phyloP scores from a whole-genome alignment of 371 early-diverging fungal species.

The Saksenaea vasiformis region DNA sequence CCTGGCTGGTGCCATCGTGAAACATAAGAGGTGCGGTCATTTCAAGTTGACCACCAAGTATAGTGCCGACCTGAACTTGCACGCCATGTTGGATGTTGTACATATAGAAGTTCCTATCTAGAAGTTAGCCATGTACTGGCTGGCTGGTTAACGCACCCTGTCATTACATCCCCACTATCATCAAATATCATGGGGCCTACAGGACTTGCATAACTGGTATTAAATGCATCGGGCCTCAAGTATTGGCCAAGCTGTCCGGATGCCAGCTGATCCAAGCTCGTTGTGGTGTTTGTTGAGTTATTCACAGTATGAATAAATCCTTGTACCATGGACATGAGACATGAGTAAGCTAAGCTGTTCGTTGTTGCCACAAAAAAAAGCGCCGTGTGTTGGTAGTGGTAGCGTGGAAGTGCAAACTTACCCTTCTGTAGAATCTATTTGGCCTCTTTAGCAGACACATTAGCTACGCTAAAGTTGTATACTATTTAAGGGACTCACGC shows the following conservation, averaged over 20 bases:
- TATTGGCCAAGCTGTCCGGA: slow-evolving; percentile 16
- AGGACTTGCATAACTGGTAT: slow-evolving; percentile 39
- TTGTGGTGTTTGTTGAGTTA: slow-evolving; percentile 15
- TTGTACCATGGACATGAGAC: slow-evolving; percentile 37
- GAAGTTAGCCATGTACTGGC: neutral
- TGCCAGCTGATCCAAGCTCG: slow-evolving; percentile 24
- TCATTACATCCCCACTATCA: slow-evolving; percentile 31
- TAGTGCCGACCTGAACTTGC: slow-evolving; percentile 29
- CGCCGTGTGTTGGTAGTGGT: neutral
- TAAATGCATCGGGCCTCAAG: slow-evolving; percentile 30
- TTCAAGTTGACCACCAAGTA: slow-evolving; percentile 32
- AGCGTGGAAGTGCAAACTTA: slow-evolving; percentile 10
- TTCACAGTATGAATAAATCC: slow-evolving; percentile 19
- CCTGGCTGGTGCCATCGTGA: slow-evolving; percentile 32
- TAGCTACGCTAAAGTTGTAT: neutral
- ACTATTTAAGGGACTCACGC: slow-evolving; percentile 18
- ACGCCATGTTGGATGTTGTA: slow-evolving; percentile 37
- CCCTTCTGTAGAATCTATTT: slow-evolving; percentile 39
- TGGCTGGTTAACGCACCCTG: slow-evolving; percentile 1
- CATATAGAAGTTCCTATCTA: slow-evolving; percentile 32
- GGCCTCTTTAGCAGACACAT: slow-evolving; percentile 1
- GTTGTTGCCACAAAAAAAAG: neutral
- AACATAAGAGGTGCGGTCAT: slow-evolving; percentile 31
- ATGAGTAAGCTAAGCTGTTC: slow-evolving; percentile 15
- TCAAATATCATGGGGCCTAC: slow-evolving; percentile 43